Evolutionary conservation across 1,284 basidiomycete species (phyloP), one percentile per base, ranked within the genome.

Genomic region (Erythrobasidium hasegawianum): DNA sequence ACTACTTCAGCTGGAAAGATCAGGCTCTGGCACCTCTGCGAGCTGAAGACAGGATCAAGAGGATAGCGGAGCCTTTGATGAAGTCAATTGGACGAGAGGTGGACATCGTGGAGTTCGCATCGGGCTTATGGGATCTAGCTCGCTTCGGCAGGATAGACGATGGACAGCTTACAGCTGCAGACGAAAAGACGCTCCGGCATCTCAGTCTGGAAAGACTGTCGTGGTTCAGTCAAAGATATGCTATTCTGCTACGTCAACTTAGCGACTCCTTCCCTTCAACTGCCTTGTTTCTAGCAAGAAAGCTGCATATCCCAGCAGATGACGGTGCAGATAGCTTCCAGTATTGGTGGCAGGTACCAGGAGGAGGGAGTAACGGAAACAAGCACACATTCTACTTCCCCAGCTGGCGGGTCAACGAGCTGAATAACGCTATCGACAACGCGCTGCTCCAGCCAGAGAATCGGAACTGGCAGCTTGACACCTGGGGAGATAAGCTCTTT

Each of bases 361-460:
- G 60, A 8, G 61, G 54, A 9, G 61, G 61, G 14, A 39, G 24
- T 20, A 22, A 56, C 26, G 61, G 61, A 13, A 38, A 43, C 11
- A 56, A 57, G 18, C 61, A 64, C 38, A 64, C 61, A 29, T 64
- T 56, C 43, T 64, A 64, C 24, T 64, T 64, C 24, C 61, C 61
- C 38, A 57, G 61, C 38, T 64, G 61, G 61, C 29, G 61, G 29
- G 24, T 64, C 24, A n/a, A 50, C 22, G 61, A 64, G 29, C 29
- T 64, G 5, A 64, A 64, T 27, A 47, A 45, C 26, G 61, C 61
- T 14, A 64, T 57, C 2, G 9, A 29, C n/a, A 27, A 13, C 39
- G 61, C 61, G 24, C 26, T 64, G 18, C 3, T 1, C 47, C n/a
- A 20, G 40, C 10, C 18, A 1, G 1, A 3, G 2, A 26, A 2